A percentile compares a stretch with the other conserved stretches of the same genome.
Evolutionary conservation across 345 rosid species (phyloP).

Genomic region (Syzygium oleosum): DNA sequence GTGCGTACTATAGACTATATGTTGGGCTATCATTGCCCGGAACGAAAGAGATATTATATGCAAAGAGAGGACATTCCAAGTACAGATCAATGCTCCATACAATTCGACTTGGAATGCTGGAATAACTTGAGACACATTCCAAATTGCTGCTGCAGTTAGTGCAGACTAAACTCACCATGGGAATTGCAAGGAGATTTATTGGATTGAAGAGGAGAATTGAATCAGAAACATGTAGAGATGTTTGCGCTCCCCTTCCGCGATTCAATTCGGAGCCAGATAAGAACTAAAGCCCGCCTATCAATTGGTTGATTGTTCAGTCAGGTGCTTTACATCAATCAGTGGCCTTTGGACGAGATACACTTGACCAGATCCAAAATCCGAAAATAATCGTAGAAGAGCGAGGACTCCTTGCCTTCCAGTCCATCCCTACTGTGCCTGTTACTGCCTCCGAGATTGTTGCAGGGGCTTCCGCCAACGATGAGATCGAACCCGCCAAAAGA

Average conservation of each 20-base stretch:
- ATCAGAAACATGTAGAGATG: background rate
- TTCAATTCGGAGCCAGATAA: background rate
- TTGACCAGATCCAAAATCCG: slow-evolving; percentile 59
- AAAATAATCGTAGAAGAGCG: slow-evolving; percentile 64
- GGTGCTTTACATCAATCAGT: background rate
- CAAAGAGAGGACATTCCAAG: background rate
- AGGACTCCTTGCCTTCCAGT: slow-evolving; percentile 74
- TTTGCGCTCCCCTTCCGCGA: background rate
- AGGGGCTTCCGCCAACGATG: slow-evolving; percentile 84
- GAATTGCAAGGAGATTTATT: background rate
- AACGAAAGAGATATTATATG: background rate
- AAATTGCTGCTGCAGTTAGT: background rate
- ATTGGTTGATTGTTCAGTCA: background rate
- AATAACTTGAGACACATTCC: background rate
- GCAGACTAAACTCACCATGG: background rate
- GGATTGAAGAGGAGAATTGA: background rate
- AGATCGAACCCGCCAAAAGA: slow-evolving; percentile 74
- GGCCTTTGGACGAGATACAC: slow-evolving; percentile 9
- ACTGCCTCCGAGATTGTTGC: slow-evolving; percentile 88
- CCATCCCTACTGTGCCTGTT: slow-evolving; percentile 66
- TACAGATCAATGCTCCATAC: background rate
- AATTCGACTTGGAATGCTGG: background rate
- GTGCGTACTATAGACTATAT: too few species aligned
- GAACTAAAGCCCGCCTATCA: background rate
- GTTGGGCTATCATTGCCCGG: too few species aligned